Evolutionary conservation across 352 stramenopile genomes (phyloP).

Genomic region (Elongisporangium prolatum): DNA sequence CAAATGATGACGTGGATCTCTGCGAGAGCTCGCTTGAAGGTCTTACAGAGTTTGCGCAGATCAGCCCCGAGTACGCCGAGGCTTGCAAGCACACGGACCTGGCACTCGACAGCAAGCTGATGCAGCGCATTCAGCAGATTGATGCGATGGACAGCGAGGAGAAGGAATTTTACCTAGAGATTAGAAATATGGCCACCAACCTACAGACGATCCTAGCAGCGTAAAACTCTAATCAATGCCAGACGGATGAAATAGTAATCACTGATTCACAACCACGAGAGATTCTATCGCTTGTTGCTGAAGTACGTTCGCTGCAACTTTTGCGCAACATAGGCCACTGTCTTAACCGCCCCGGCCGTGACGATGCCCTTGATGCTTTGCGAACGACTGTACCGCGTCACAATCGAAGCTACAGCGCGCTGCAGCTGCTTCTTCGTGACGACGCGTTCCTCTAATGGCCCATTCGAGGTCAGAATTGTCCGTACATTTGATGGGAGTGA

Average conservation of each 20-base stretch:
- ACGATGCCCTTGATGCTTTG: constrained; percentile 89
- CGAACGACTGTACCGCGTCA: constrained; percentile 80
- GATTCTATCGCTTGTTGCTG: constrained; percentile 17
- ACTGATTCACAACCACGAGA: too few species aligned
- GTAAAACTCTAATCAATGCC: too few species aligned
- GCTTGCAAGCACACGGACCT: constrained; percentile 50
- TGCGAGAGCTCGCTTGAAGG: constrained; percentile 71
- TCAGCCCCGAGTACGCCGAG: constrained; percentile 53
- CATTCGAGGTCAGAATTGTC: constrained; percentile 21
- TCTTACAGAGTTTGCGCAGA: constrained; percentile 60
- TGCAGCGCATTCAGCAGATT: constrained; percentile 54
- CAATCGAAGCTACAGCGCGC: constrained; percentile 54
- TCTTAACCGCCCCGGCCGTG: constrained; percentile 78
- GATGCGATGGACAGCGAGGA: constrained; percentile 61
- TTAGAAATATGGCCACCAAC: constrained; percentile 44
- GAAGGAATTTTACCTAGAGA: constrained; percentile 66
- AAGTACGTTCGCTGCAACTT: constrained; percentile 88
- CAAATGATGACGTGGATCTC: constrained; percentile 69
- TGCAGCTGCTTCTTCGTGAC: constrained; percentile 67
- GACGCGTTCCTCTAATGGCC: constrained; percentile 17
- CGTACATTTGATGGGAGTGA: constrained; percentile 50
- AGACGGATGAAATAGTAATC: too few species aligned
- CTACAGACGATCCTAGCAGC: constrained; percentile 34
- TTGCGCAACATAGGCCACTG: constrained; percentile 71
- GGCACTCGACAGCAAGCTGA: constrained; percentile 35